These are phyloP conservation scores for Peronospora destructor DNA, from an alignment of 352 stramenopile genomes.

Conservation along the genomic window DNA sequence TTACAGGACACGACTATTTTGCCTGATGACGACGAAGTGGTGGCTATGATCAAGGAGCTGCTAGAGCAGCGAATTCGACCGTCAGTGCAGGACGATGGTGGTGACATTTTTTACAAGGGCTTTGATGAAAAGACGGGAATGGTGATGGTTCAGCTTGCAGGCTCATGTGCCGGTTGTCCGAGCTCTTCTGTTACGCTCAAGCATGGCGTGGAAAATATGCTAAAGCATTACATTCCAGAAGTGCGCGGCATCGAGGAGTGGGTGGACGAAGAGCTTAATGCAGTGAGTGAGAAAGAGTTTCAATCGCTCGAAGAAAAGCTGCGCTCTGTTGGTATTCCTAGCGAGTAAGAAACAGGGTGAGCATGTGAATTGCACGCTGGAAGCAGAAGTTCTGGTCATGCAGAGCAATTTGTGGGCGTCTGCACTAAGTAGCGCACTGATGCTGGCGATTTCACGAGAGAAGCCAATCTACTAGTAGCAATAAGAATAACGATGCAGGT, in stretches of 20 bases:
- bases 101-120: constrained; percentile 97
- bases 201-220: constrained; percentile 99
- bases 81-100: constrained; percentile 97
- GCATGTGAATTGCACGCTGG: constrained; percentile 4
- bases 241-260: constrained; percentile 85
- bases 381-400: not conserved
- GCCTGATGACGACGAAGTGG: constrained; percentile 96
- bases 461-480: constrained; percentile 5
- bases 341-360: constrained; percentile 39
- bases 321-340: constrained; percentile 71
- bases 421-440: not conserved
- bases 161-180: constrained; percentile 96
- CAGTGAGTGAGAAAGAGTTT: constrained; percentile 80
- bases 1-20: constrained; percentile 89
- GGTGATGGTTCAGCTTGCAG: constrained; percentile 87
- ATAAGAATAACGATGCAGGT: not conserved
- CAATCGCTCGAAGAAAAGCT: constrained; percentile 75
- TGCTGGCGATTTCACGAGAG: not conserved
- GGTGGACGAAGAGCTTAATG: constrained; percentile 68
- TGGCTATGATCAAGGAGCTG: constrained; percentile 99
- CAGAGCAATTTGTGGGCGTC: not conserved
- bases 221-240: constrained; percentile 99
- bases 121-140: constrained; percentile 94
- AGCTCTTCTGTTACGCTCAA: constrained; percentile 97
- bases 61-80: constrained; percentile 97